Conservation (phyloP, 2,329 filamentous ascomycete species). For the Elsinoe arachidis region DNA sequence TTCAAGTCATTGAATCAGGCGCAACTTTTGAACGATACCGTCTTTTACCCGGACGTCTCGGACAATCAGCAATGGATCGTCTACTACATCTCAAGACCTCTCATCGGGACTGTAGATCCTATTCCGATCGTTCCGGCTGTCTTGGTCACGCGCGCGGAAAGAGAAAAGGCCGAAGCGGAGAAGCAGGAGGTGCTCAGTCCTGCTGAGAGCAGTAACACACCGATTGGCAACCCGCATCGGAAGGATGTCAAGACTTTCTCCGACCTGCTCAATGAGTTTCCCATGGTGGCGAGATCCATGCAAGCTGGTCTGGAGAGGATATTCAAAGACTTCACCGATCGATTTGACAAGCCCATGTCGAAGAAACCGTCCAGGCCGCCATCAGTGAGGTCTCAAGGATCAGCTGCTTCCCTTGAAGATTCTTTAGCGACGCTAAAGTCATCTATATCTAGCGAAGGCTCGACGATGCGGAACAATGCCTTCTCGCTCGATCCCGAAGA, state of each 20-base stretch:
- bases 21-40: slow-evolving; percentile 70
- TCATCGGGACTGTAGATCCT: slow-evolving; percentile 76
- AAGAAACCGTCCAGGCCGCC: slow-evolving; percentile 27
- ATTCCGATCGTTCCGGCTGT: slow-evolving; percentile 60
- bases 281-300: slow-evolving; percentile 94
- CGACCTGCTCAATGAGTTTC: slow-evolving; percentile 83
- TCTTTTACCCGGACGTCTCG: slow-evolving; percentile 83
- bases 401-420: slow-evolving; percentile 21
- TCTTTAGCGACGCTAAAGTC: slow-evolving; percentile 29
- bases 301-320: slow-evolving; percentile 80
- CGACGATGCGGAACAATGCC: slow-evolving; percentile 41
- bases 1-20: slow-evolving; percentile 90
- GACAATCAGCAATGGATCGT: slow-evolving; percentile 92
- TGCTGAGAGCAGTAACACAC: slow-evolving; percentile 15
- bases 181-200: not conserved
- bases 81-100: slow-evolving; percentile 86
- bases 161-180: slow-evolving; percentile 23
- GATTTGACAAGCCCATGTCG: slow-evolving; percentile 76
- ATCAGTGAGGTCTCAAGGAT: slow-evolving; percentile 29
- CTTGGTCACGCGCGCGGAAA: slow-evolving; percentile 27
- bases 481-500: slow-evolving; percentile 79
- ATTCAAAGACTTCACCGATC: slow-evolving; percentile 78
- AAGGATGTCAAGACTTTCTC: slow-evolving; percentile 88
- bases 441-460: slow-evolving; percentile 30
- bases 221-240: slow-evolving; percentile 51